Conservation (phyloP, 2,329 filamentous ascomycete genomes). For the Atkinsonella texensis region DNA sequence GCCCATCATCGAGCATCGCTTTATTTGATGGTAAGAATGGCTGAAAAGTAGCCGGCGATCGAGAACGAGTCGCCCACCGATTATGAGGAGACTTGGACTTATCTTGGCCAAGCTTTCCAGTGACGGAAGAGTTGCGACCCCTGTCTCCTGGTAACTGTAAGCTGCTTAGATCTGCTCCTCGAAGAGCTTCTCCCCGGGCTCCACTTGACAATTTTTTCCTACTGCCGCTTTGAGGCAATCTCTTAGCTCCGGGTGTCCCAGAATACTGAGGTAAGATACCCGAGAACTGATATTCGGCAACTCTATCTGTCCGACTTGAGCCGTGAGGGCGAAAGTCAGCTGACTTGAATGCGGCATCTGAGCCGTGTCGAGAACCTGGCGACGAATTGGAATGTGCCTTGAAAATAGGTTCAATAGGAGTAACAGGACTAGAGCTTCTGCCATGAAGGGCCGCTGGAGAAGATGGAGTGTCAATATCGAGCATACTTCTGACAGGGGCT, state of each 20-base stretch:
- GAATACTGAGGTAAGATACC: conserved; percentile 27
- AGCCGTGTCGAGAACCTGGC: conserved; percentile 28
- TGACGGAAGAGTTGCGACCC: conserved; percentile 28
- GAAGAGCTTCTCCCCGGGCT: conserved; percentile 40
- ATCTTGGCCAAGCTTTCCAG: conserved; percentile 22
- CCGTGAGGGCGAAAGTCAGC: conserved; percentile 29
- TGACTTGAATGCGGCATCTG: conserved; percentile 38
- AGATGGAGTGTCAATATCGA: conserved; percentile 33
- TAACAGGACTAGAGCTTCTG: conserved; percentile 22
- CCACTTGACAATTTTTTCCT: conserved; percentile 21
- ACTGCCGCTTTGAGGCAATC: conserved; percentile 18
- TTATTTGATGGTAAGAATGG: conserved; percentile 18
- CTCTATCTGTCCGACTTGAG: conserved; percentile 27
- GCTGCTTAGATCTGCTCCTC: conserved; percentile 36
- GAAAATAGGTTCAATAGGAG: conserved; percentile 16
- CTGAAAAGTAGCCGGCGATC: conserved; percentile 21
- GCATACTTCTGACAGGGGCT: conserved; percentile 37
- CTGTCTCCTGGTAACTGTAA: conserved; percentile 36
- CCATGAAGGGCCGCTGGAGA: conserved; percentile 15
- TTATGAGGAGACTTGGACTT: conserved; percentile 42
- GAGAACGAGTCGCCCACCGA: conserved; percentile 29
- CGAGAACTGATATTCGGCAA: conserved; percentile 48
- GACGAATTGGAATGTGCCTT: conserved; percentile 11
- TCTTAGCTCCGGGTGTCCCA: conserved; percentile 19
- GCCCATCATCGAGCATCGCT: conserved; percentile 47